These are phyloP conservation scores for Aureobasidium melanogenum DNA, from an alignment of 2,329 filamentous ascomycete genomes.

Conservation along the genomic window DNA sequence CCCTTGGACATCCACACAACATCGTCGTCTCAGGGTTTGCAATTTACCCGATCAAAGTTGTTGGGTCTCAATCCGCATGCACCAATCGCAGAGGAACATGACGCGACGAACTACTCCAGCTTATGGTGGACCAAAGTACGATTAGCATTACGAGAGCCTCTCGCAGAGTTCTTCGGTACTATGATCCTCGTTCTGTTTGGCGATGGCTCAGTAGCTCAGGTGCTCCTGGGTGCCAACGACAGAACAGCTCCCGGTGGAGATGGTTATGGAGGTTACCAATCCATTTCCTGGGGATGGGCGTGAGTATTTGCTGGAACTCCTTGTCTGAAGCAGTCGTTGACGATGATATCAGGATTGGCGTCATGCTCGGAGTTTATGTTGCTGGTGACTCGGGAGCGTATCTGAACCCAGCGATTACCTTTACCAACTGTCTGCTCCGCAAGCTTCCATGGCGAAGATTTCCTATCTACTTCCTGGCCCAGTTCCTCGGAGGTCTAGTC, in stretches of 20 bases:
- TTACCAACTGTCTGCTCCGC: constrained; percentile 60
- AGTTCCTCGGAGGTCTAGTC: constrained; percentile 58
- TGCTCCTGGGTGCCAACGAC: constrained; percentile 30
- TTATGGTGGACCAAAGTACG: constrained; percentile 31
- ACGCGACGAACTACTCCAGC: constrained; percentile 26
- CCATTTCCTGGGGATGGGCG: constrained; percentile 34
- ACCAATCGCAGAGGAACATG: constrained; percentile 34
- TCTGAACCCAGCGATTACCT: constrained; percentile 59
- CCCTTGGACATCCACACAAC: not conserved
- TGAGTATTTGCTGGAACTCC: too few species aligned
- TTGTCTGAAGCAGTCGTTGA: too few species aligned
- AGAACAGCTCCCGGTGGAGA: constrained; percentile 32
- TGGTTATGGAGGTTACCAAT: constrained; percentile 35
- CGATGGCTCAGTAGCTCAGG: constrained; percentile 36
- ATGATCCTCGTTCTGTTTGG: constrained; percentile 36
- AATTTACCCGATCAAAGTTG: constrained; percentile 7
- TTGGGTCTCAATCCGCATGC: constrained; percentile 32
- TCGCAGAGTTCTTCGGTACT: constrained; percentile 36
- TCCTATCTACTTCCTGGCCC: constrained; percentile 57
- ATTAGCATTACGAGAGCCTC: constrained; percentile 32
- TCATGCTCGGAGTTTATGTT: constrained; percentile 51
- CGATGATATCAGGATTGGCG: constrained; percentile 17
- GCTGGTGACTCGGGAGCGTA: constrained; percentile 57
- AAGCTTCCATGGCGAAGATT: constrained; percentile 61
- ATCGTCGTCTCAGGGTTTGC: constrained; percentile 11